Evolutionary conservation across 257 asterid genomes (phyloP).

Genomic region (Orobanche coerulescens): DNA sequence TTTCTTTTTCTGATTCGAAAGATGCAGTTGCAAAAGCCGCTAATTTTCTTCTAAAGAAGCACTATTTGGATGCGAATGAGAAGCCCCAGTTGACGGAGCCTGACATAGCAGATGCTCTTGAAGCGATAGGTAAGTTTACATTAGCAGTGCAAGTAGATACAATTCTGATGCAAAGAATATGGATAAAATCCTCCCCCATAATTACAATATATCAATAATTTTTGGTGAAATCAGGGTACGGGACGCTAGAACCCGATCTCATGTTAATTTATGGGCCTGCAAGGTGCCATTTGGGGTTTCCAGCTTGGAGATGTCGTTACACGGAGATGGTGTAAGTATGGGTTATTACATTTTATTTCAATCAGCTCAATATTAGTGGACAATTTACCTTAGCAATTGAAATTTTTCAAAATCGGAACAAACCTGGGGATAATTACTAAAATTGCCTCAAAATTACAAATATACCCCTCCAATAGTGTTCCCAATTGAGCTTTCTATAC

Average conservation of each 20-base stretch:
- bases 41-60: constrained; percentile 54
- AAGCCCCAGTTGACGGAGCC: constrained; percentile 55
- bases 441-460: too few species aligned
- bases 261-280: constrained; percentile 79
- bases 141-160: too few species aligned
- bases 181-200: not conserved
- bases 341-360: not conserved
- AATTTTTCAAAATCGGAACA: not conserved
- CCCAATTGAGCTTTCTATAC: too few species aligned
- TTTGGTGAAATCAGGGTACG: constrained; percentile 47
- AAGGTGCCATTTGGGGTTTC: constrained; percentile 93
- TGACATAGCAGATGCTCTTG: constrained; percentile 61
- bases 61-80: constrained; percentile 33
- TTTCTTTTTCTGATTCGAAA: constrained; percentile 72
- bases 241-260: constrained; percentile 69
- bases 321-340: constrained; percentile 89
- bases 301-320: constrained; percentile 91
- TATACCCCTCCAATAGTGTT: too few species aligned
- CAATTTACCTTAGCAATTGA: constrained; percentile 7
- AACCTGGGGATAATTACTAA: too few species aligned
- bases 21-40: constrained; percentile 84
- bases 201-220: not conserved
- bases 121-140: constrained; percentile 66
- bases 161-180: too few species aligned
- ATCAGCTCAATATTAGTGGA: not conserved